A percentile compares a stretch with the other conserved stretches of the same genome.
Conservation (phyloP, 768 basidiomycete species). For the Tulasnella sp. region DNA sequence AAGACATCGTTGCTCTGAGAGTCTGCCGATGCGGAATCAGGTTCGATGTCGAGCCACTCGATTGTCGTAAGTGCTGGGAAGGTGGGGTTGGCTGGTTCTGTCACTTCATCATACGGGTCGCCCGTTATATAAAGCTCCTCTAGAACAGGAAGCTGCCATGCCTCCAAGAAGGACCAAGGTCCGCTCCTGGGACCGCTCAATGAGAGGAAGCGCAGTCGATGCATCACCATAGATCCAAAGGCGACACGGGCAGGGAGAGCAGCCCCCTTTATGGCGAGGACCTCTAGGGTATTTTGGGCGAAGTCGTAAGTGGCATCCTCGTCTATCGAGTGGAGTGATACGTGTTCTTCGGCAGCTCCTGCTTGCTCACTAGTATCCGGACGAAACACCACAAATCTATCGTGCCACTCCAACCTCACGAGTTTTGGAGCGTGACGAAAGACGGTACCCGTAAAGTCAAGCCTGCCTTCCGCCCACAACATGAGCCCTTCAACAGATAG, state of each 20-base stretch:
- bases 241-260: background rate
- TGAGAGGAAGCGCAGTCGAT: background rate
- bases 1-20: background rate
- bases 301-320: background rate
- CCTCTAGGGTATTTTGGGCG: background rate
- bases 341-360: background rate
- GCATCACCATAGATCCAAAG: background rate
- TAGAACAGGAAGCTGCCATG: background rate
- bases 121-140: background rate
- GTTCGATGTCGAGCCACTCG: background rate
- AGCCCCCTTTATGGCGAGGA: background rate
- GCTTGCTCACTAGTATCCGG: background rate
- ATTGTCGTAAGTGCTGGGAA: background rate
- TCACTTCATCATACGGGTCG: background rate
- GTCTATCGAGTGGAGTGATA: background rate
- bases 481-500: background rate
- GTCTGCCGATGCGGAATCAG: background rate
- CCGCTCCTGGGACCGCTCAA: background rate
- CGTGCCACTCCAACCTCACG: background rate
- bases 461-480: too few relatives aligned
- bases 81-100: too few relatives aligned
- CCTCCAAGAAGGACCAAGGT: background rate
- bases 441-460: background rate
- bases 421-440: background rate
- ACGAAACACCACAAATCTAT: background rate